Evolutionary conservation across 441 rosid genomes (phyloP), one percentile per base, ranked within the genome.

Genomic region (Euphorbia schlechtendalii): DNA sequence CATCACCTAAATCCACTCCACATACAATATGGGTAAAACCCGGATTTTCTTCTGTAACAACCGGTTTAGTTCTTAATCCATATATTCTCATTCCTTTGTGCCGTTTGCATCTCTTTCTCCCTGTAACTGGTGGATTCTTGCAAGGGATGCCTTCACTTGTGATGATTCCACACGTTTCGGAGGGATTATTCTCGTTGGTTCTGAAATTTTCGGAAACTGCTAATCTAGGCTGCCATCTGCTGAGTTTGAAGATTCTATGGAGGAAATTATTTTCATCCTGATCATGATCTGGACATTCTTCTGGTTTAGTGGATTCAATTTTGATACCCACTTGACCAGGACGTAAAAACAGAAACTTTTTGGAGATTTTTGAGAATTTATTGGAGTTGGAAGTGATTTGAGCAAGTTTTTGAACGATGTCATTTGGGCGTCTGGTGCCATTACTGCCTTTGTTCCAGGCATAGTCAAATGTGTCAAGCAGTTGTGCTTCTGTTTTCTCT

Each of bases 391-490:
- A 74, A 60, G 75, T 58, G 28, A 55, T 53, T 63, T 74, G 55
- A 2, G 71, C 48, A 22, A 86, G 80, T 73, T 82, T 82, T 71
- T 64, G 34, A 64, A 81, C 75, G 67, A 85, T 64, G 69, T 84
- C 88, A 27, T 66, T 17, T 3, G 81, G 94, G 32, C 94, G 88
- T 4, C 96, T 81, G 38, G 59, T 68, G 57, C 86, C 89, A 32
- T 92, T 90, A 28, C 84, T 64, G 1, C 90, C 92, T 80, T 83
- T 90, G 69, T 92, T 92, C 98, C 96, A 92, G 20, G 92, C 98
- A 70, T 90, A 90, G 64, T 92, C 96, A 71, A 90, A 90, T 34
- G 79, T 83, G 24, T 65, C 22, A 32, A 92, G 82, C 63, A 90
- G 81, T 74, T 54, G 66, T 21, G 80, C 73, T 77, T 90, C 96